Conservation (phyloP, 306 rosid species). For the Dalbergia oliveri region DNA sequence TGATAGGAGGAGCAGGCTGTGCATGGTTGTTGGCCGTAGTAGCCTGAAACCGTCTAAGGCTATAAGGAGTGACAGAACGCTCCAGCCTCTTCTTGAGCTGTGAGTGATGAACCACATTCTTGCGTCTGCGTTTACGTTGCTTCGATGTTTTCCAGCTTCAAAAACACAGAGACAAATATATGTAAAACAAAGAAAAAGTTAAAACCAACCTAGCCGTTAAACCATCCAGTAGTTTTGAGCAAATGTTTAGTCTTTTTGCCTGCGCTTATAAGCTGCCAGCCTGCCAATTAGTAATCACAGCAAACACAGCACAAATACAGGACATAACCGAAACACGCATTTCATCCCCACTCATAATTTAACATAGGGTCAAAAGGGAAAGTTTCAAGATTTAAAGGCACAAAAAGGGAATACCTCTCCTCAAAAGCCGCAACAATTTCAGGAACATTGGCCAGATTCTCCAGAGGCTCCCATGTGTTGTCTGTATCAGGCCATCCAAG, state of each 20-base stretch:
- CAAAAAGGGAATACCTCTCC: conserved; percentile 61
- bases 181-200: neutral
- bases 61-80: conserved; percentile 59
- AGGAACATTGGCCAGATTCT: conserved; percentile 71
- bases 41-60: conserved; percentile 58
- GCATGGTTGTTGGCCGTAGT: conserved; percentile 47
- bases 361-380: conserved; percentile 19
- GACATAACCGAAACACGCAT: neutral
- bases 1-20: conserved; percentile 53
- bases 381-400: neutral
- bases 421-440: conserved; percentile 85
- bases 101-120: conserved; percentile 58
- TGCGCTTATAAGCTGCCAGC: neutral
- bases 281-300: conserved; percentile 1
- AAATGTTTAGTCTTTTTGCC: neutral
- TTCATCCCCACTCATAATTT: conserved; percentile 4
- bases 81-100: conserved; percentile 78
- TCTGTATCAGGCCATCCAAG: conserved; percentile 87
- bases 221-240: conserved; percentile 10
- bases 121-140: conserved; percentile 72
- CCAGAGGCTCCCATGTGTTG: conserved; percentile 97
- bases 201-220: neutral
- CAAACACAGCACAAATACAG: conserved; percentile 17
- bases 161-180: conserved; percentile 35
- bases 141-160: conserved; percentile 66